phyloP scores from a whole-genome alignment of 257 asterid species.

The Linderniella brevidens region DNA sequence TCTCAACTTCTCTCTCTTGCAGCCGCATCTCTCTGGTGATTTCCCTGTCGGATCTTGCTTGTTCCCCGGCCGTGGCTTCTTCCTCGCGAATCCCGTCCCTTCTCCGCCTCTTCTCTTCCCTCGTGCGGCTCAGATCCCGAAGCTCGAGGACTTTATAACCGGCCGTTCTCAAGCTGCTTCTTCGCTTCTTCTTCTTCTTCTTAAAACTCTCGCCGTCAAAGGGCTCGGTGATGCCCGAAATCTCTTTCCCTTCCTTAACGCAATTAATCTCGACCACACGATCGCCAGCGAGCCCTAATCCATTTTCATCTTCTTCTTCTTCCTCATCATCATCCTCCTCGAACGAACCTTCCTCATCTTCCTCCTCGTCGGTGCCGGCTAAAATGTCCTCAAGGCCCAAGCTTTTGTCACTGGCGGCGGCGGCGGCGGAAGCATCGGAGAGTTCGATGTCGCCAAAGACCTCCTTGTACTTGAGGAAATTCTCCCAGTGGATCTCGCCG shows the following conservation, averaged over 20 bases:
- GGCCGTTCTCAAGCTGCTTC: constrained; percentile 32
- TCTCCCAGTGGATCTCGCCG: constrained; percentile 89
- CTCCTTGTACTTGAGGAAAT: constrained; percentile 65
- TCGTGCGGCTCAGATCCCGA: constrained; percentile 38
- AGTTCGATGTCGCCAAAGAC: constrained; percentile 85
- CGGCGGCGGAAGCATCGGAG: constrained; percentile 18
- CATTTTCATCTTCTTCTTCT: constrained; percentile 13
- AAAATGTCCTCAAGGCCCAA: constrained; percentile 26
- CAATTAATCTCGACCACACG: background rate
- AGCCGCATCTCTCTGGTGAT: constrained; percentile 18
- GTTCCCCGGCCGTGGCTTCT: constrained; percentile 18
- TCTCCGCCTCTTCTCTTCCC: constrained; percentile 69
- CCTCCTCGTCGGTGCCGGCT: constrained; percentile 36
- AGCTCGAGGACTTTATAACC: constrained; percentile 50
- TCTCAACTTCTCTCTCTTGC: constrained; percentile 27
- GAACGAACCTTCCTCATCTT: constrained; percentile 26
- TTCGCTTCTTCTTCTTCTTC: constrained; percentile 19
- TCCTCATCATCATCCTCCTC: constrained; percentile 21
- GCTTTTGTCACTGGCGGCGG: constrained; percentile 26
- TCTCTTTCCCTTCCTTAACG: constrained; percentile 19
- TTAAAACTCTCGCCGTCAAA: constrained; percentile 12
- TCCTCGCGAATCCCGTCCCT: constrained; percentile 50
- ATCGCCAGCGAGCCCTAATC: no score
- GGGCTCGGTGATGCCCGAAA: constrained; percentile 6
- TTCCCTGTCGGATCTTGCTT: constrained; percentile 23